Evolutionary conservation across 1,284 basidiomycete genomes (phyloP).

Genomic region (Boletellus deceptivus): DNA sequence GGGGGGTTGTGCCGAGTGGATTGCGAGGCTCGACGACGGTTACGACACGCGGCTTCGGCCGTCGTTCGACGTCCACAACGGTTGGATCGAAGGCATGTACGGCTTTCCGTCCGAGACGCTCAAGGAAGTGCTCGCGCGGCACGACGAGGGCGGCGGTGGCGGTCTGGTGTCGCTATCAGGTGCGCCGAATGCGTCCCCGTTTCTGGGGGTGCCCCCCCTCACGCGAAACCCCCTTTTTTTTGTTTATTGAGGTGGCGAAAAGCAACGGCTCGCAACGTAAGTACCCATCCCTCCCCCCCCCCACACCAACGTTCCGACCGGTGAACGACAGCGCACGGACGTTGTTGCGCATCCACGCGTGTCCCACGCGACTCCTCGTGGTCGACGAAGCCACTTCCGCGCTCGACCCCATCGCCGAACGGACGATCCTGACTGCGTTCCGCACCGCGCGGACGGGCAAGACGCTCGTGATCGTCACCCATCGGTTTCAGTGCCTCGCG

Average conservation of each 20-base stretch:
- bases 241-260: constrained; percentile 37
- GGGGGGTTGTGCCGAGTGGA: constrained; percentile 37
- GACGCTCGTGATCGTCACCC: constrained; percentile 66
- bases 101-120: constrained; percentile 20
- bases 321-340: constrained; percentile 36
- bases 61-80: constrained; percentile 20
- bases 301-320: too few species aligned
- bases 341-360: constrained; percentile 45
- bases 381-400: constrained; percentile 55
- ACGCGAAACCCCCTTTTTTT: too few species aligned
- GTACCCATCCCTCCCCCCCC: too few species aligned
- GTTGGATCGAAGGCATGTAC: constrained; percentile 18
- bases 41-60: constrained; percentile 40
- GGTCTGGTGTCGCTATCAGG: constrained; percentile 26
- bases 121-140: constrained; percentile 12
- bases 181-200: constrained; percentile 4
- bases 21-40: constrained; percentile 32
- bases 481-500: constrained; percentile 64
- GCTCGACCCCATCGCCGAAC: constrained; percentile 50
- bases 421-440: constrained; percentile 49
- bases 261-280: constrained; percentile 47
- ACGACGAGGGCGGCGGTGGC: not conserved
- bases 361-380: constrained; percentile 41
- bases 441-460: constrained; percentile 48
- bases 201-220: too few species aligned